A percentile compares a stretch with the other conserved stretches of the same genome.
Evolutionary conservation across 306 rosid genomes (phyloP).

Genomic region (Medicago ruthenica): DNA sequence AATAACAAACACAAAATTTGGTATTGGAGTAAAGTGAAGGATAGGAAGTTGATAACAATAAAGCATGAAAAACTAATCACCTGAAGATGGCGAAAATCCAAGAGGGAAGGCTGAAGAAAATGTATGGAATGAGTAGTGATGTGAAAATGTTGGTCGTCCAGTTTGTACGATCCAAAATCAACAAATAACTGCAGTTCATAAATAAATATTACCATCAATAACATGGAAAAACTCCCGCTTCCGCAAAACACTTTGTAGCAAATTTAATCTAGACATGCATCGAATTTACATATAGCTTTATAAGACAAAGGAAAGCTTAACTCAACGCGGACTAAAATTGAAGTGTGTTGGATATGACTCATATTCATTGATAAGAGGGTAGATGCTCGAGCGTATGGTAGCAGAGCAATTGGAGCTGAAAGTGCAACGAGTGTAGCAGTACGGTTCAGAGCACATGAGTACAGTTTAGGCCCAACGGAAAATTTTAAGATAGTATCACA

Average conservation of each 20-base stretch:
- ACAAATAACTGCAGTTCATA: neutral
- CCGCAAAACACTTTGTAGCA: neutral
- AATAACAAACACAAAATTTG: neutral
- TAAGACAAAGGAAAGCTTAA: neutral
- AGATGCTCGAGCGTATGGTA: neutral
- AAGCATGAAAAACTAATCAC: neutral
- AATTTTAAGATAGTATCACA: too few species aligned
- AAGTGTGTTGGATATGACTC: neutral
- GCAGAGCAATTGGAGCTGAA: too few species aligned
- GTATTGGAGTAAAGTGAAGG: neutral
- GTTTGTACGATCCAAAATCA: neutral
- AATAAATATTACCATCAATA: neutral
- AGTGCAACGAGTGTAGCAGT: too few species aligned
- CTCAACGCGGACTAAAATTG: neutral
- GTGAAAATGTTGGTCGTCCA: neutral
- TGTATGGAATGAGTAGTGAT: neutral
- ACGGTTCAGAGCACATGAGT: neutral
- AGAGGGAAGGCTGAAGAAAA: neutral
- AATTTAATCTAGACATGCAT: neutral
- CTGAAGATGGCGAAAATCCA: neutral
- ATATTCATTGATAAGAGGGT: neutral
- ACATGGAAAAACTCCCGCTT: neutral
- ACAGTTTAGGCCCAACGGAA: too few species aligned
- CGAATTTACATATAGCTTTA: too few species aligned
- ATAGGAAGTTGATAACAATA: neutral